Evolutionary conservation across 2,329 filamentous ascomycete genomes (phyloP).

Genomic region (Aureobasidium lini): DNA sequence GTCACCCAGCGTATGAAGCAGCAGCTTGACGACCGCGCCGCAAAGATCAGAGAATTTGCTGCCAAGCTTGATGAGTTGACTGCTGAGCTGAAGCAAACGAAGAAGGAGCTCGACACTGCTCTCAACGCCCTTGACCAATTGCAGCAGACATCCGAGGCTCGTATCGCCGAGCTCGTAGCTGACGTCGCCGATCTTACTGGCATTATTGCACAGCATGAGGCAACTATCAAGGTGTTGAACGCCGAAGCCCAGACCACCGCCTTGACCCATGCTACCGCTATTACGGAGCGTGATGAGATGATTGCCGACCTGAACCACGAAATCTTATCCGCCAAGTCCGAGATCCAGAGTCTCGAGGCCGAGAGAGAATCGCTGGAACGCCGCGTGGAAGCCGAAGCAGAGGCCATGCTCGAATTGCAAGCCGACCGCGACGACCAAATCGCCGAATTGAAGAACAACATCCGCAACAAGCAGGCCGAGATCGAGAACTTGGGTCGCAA

Average conservation of each 20-base stretch:
- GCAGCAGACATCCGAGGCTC: conserved; percentile 20
- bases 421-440: conserved; percentile 28
- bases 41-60: conserved; percentile 22
- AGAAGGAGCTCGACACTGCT: conserved; percentile 16
- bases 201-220: conserved; percentile 21
- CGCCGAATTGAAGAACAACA: conserved; percentile 21
- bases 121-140: conserved; percentile 23
- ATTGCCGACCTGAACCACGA: conserved; percentile 24
- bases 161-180: conserved; percentile 21
- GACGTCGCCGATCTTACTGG: conserved; percentile 22
- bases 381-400: conserved; percentile 29
- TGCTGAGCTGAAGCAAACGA: conserved; percentile 19
- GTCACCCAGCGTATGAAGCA: conserved; percentile 20
- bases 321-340: conserved; percentile 13
- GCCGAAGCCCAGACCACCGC: conserved; percentile 19
- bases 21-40: conserved; percentile 25
- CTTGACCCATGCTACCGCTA: conserved; percentile 24
- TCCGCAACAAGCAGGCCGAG: conserved; percentile 28
- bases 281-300: conserved; percentile 27
- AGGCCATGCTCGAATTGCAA: conserved; percentile 29
- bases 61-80: conserved; percentile 15
- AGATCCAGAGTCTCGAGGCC: conserved; percentile 21
- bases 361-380: conserved; percentile 27
- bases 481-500: conserved; percentile 27
- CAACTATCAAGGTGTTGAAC: conserved; percentile 21